Evolutionary conservation across 139 green algal species (phyloP).

Genomic region (Chloropicon primus): DNA sequence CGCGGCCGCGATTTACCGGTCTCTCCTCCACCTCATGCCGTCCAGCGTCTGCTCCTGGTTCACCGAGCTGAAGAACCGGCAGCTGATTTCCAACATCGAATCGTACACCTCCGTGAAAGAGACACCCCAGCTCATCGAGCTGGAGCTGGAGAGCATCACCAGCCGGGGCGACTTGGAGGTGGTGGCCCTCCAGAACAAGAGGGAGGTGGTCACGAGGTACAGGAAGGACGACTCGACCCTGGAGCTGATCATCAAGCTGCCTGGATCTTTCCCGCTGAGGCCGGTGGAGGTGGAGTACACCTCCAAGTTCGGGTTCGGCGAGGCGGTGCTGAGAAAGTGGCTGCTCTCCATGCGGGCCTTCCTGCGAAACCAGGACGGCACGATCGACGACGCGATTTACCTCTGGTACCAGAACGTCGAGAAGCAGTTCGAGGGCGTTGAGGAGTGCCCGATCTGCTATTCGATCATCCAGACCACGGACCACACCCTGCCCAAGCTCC

Average conservation of each 20-base stretch:
- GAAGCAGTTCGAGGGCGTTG: conserved; percentile 61
- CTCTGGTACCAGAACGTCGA: conserved; percentile 76
- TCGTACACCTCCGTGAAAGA: conserved; percentile 57
- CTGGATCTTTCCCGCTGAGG: conserved; percentile 56
- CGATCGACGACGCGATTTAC: conserved; percentile 55
- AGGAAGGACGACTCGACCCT: conserved; percentile 72
- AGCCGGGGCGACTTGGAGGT: conserved; percentile 45
- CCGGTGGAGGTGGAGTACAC: conserved; percentile 21
- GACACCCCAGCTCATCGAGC: conserved; percentile 55
- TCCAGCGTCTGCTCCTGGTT: conserved; percentile 67
- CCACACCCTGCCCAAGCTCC: conserved; percentile 61
- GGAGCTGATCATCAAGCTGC: conserved; percentile 72
- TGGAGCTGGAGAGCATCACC: conserved; percentile 48
- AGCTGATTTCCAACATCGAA: conserved; percentile 44
- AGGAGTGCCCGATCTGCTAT: conserved; percentile 97
- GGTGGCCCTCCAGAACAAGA: conserved; percentile 35
- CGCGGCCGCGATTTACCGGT: conserved; percentile 37
- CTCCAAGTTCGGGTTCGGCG: conserved; percentile 52
- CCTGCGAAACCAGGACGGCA: conserved; percentile 66
- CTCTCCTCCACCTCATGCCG: conserved; percentile 54
- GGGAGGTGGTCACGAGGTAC: conserved; percentile 3
- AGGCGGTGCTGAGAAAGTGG: conserved; percentile 82
- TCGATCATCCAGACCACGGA: conserved; percentile 66
- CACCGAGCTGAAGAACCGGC: conserved; percentile 49
- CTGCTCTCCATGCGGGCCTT: conserved; percentile 77